Conservation (phyloP, 148 eudicot genomes). For the Arbutus unedo region DNA sequence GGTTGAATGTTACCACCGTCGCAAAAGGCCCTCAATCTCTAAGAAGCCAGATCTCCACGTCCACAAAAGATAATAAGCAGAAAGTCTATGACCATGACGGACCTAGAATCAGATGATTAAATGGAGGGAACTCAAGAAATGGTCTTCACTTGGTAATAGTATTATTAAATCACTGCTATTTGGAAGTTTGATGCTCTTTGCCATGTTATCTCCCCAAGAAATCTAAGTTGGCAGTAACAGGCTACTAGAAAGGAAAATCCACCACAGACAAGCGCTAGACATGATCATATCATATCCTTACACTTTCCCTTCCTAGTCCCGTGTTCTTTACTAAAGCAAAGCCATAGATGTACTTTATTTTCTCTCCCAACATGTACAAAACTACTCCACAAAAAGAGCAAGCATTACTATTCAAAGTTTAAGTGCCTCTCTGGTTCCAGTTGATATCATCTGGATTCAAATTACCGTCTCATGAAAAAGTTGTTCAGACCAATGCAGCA, state of each 20-base stretch:
- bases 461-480: neutral
- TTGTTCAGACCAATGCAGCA: neutral
- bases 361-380: no score
- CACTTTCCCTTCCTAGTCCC: no score
- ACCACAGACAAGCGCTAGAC: neutral
- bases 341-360: no score
- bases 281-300: no score
- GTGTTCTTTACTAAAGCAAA: no score
- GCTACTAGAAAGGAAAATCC: neutral
- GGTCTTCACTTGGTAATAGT: no score
- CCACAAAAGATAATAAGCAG: neutral
- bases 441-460: neutral
- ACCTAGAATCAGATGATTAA: neutral
- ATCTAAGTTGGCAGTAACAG: neutral
- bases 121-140: neutral
- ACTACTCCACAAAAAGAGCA: neutral
- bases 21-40: neutral
- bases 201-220: neutral
- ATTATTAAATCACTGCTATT: neutral
- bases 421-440: neutral
- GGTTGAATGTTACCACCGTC: neutral
- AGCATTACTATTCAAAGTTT: neutral
- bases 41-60: neutral
- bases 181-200: neutral
- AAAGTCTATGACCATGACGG: neutral